Base-by-base conservation (phyloP, 1,284 basidiomycete species). In the Baeospora myosura region DNA sequence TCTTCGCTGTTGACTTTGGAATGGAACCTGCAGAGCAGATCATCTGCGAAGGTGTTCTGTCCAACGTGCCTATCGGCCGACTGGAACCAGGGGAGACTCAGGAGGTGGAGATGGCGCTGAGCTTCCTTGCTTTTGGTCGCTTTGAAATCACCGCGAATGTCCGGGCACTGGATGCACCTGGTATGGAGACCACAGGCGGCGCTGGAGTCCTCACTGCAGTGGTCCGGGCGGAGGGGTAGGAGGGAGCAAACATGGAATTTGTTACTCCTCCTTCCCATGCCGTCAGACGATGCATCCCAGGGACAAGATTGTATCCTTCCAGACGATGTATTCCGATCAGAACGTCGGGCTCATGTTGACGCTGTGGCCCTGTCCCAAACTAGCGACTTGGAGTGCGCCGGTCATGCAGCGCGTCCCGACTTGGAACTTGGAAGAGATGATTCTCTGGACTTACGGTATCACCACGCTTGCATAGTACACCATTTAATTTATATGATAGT, bases 111-210 rank as follows among this genome's bases (percentile, higher is more conserved):
- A 66, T 78, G 0, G 72, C 79, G 2, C 52, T 90, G 3, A 83
- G 80, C 47, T 89, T 95, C 60, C 70, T 94, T 16, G 74, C 87
- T 5, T 66, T 69, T 35, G 91, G 91, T 3, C 58, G 65, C 29
- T 93, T 86, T 52, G 79, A 80, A 38, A 67, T 94, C 41, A 64
- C 68, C 12, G 81, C 76, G 2, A 70, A 77, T 50, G 76, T 73
- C 6, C 68, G 66, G 45, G 57, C 57, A 35, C 58, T 66, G 17
- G 62, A 62, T 18, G 45, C 48, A 30, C 37, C 52, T 26, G 49
- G 53, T 28, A 41, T 51, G 17, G 58, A 63, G 31, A 56, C 54
- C 26, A 60, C 59, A 42, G 59, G 59, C 31, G 65, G 67, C 14
- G 58, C 57, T 24, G 59, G 62, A 33, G 61, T 60, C 29, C 52